Evolutionary conservation across 306 rosid species (phyloP), one percentile per base, ranked within the genome.

Genomic region (Quercus glauca): DNA sequence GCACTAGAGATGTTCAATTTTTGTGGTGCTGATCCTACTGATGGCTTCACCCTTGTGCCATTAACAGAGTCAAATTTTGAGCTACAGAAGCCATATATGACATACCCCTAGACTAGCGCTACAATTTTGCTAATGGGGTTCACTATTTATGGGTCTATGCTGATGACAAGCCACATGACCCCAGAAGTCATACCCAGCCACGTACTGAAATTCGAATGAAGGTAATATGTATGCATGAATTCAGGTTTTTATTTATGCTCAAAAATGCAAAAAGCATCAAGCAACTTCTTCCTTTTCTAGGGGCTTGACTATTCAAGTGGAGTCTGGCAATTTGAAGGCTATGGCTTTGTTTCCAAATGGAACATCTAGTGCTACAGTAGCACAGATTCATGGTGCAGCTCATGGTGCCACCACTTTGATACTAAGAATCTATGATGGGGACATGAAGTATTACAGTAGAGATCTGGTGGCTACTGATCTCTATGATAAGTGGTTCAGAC

Each of bases 321-420:
- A 33, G 78, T 86, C 1, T 86, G 92, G 87, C 90, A 88, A 82
- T 86, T 86, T 81, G 92, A 88, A 84, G 92, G 92, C 0, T 74
- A 84, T 75, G 82, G 77, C 1, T 88, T 43, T 77, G 87, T 84
- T 84, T 5, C 92, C 90, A 67, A 74, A 82, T 35, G 85, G 84
- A 55, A 88, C 88, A 64, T 88, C 87, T 0, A 87, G 88, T 52
- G 90, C 80, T 21, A 86, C 87, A 21, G 12, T 86, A 14, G 84
- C 84, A 52, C 90, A 88, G 63, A 78, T 88, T 35, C 85, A 78
- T 72, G 90, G 92, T 20, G 86, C 88, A 26, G 69, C 83, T 1
- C 35, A 75, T 0, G 84, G 87, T 55, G 63, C 76, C 1, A 86
- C 92, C 4, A 82, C 88, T 1, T 0, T 82, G 14, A 49, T 77